These are phyloP conservation scores for Cercophora scortea DNA, from an alignment of 495 filamentous ascomycete genomes.

Conservation along the genomic window DNA sequence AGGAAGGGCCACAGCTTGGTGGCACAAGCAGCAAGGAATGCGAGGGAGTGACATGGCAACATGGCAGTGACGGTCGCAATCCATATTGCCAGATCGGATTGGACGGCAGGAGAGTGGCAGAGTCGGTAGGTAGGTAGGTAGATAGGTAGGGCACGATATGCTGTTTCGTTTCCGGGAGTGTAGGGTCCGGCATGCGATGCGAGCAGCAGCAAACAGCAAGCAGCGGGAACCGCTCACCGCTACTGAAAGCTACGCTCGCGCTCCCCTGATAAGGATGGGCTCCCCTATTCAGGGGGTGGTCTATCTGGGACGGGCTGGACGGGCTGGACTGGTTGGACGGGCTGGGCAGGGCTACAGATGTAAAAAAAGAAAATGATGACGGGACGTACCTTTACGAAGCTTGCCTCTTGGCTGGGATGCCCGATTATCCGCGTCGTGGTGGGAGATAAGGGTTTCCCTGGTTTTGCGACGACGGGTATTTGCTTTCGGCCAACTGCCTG, in stretches of 20 bases:
- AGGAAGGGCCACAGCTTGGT: conserved; percentile 9
- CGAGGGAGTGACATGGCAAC: conserved; percentile 17
- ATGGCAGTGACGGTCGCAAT: conserved; percentile 3
- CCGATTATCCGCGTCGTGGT: not conserved
- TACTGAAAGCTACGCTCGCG: conserved; percentile 10
- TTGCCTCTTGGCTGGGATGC: no score
- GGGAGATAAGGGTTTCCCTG: not conserved
- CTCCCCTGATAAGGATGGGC: conserved; percentile 4
- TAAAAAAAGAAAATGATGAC: not conserved
- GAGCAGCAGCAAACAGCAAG: no score
- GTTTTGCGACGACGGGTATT: not conserved
- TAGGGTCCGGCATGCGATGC: conserved; percentile 10
- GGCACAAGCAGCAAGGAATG: conserved; percentile 6
- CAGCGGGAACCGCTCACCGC: conserved; percentile 5
- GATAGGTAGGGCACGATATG: not conserved
- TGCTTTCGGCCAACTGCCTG: not conserved
- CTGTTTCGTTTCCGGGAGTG: conserved; percentile 14
- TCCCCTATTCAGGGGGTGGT: not conserved
- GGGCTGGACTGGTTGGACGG: not conserved
- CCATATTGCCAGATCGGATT: conserved; percentile 8
- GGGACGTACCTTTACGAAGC: not conserved
- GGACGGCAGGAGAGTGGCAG: conserved; percentile 3
- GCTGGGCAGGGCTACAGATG: not conserved
- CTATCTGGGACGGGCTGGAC: no score
- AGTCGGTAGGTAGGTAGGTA: not conserved